Evolutionary conservation across 306 rosid genomes (phyloP), one percentile per base, ranked within the genome.

Genomic region (Prinsepia uniflora): DNA sequence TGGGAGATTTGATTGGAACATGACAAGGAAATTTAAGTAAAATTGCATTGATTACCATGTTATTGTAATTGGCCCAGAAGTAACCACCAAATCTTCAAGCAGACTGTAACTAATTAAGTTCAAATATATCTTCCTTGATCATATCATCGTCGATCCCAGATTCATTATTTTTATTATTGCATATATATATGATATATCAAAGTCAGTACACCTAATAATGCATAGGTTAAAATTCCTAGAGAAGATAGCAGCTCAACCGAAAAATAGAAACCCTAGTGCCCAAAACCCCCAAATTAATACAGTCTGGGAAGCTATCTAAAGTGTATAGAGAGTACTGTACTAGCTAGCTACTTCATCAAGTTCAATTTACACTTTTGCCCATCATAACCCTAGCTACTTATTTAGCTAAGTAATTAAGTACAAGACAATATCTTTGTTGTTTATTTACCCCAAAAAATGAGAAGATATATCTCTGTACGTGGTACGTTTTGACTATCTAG

Each of bases 261-360:
- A 62, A 77, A 6, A 70, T 72, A 84, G 85, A 78, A 89, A 81
- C 88, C 91, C 93, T 88, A 81, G 65, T 65, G 72, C 44, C 55
- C 66, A 53, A 77, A 45, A 75, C 36, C 60, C 72, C 22, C 12
- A 20, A 20, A 53, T 30, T n/a, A n/a, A 63, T 47, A 59, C 42
- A 63, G 67, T 46, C 61, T 55, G 36, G 79, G 74, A 77, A 78
- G 67, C 76, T 19, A 74, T 66, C 49, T 13, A 59, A 44, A 57
- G 10, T 61, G 47, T 22, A n/a, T 10, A n/a, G 1, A 53, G 57
- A n/a, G 57, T 24, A 24, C 30, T 30, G 36, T 30, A 30, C 36
- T 1, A 1, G 8, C 22, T 58, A n/a, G 18, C 22, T 58, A 58
- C 30, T 57, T 11, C 10, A 56, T 41, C 67, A 67, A 40, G 10